Conservation (phyloP, 768 basidiomycete species). For the Steccherinum ochraceum region DNA sequence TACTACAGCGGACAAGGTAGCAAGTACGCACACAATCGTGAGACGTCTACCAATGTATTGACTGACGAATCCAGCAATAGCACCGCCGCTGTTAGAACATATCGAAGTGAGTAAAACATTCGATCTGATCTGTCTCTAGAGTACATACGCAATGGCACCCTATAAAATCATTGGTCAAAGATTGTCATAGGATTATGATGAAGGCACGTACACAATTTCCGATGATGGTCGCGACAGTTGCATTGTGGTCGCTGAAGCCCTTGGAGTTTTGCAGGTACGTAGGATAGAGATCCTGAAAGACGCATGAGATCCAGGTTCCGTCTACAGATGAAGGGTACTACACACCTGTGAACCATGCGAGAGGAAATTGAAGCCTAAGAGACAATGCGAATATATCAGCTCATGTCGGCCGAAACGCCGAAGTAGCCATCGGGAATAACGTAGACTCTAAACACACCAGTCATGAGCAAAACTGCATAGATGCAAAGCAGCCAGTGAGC, state of each 20-base stretch:
- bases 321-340: background rate
- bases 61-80: conserved; percentile 62
- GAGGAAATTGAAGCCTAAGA: conserved; percentile 43
- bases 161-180: conserved; percentile 9
- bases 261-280: conserved; percentile 66
- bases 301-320: conserved; percentile 10
- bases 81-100: conserved; percentile 44
- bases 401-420: background rate
- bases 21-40: conserved; percentile 52
- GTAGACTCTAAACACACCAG: no score
- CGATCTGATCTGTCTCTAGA: no score
- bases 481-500: conserved; percentile 78
- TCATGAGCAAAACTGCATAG: conserved; percentile 81
- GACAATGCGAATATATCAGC: background rate
- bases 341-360: conserved; percentile 39
- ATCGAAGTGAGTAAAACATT: background rate
- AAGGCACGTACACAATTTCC: conserved; percentile 50
- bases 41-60: conserved; percentile 82
- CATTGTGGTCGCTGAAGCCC: conserved; percentile 45
- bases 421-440: no score
- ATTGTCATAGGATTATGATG: background rate
- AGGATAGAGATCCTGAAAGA: conserved; percentile 68
- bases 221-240: conserved; percentile 78
- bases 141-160: conserved; percentile 40
- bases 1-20: background rate